These are phyloP conservation scores for Phaeodactylum tricornutum DNA, from an alignment of 108 stramenopile genomes.

Conservation along the genomic window DNA sequence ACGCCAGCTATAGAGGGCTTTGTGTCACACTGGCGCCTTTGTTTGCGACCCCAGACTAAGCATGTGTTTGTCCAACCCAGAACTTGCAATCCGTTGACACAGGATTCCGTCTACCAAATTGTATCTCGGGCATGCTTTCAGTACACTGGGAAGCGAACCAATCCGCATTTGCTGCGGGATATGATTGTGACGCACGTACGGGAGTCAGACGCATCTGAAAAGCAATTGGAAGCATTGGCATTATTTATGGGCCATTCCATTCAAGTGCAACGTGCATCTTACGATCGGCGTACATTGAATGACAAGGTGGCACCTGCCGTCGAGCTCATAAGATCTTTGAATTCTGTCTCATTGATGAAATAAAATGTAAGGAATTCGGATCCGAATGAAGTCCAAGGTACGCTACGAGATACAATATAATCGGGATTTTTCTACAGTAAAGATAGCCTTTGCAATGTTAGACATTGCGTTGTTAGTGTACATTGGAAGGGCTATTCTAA, in stretches of 20 bases:
- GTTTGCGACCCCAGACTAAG: constrained; percentile 34
- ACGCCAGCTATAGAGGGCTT: constrained; percentile 68
- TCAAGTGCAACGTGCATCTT: constrained; percentile 75
- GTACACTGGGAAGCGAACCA: constrained; percentile 68
- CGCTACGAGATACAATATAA: too few relatives aligned
- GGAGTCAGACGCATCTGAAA: constrained; percentile 68
- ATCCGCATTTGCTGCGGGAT: constrained; percentile 73
- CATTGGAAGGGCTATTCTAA: too few relatives aligned
- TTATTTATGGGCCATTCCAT: constrained; percentile 83
- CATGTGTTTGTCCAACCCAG: constrained; percentile 53
- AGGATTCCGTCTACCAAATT: constrained; percentile 59
- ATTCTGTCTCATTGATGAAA: too few relatives aligned
- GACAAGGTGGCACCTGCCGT: constrained; percentile 77
- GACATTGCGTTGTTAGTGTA: too few relatives aligned
- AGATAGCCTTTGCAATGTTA: too few relatives aligned
- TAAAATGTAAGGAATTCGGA: too few relatives aligned
- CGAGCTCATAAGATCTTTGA: constrained; percentile 46
- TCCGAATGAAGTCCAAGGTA: too few relatives aligned
- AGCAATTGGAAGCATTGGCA: constrained; percentile 75
- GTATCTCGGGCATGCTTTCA: constrained; percentile 64
- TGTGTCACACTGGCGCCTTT: constrained; percentile 52
- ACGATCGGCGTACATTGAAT: constrained; percentile 70
- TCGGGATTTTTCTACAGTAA: too few relatives aligned
- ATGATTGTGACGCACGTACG: constrained; percentile 83
- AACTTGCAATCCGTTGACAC: constrained; percentile 66